Evolutionary conservation across 2,329 filamentous ascomycete genomes (phyloP), one percentile per base, ranked within the genome.

Genomic region (Penicillium sp.): DNA sequence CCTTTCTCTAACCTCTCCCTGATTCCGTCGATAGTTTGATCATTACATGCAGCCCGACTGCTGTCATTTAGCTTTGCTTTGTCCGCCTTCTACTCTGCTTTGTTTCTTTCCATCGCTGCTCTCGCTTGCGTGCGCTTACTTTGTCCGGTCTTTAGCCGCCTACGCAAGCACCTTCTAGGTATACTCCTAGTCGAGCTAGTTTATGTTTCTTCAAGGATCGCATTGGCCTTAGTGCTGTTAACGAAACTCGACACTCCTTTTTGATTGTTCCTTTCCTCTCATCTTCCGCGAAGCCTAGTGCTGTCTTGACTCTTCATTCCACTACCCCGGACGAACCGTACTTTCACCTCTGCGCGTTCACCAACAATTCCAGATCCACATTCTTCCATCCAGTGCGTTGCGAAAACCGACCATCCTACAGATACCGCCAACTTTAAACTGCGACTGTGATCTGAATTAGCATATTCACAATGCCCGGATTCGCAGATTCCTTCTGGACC

Each of bases 401-500:
- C 19, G 19, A 30, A n/a, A 26, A 47, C 29, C 11, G 46, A 47
- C 45, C 57, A 41, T 38, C 41, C 15, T 23, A 29, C 38, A 11
- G 19, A 30, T 51, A 38, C 44, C 9, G 21, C 30, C 23, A 13
- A 8, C 21, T 23, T 15, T 8, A 31, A 26, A 5, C 19, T 19
- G 49, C 11, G n/a, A 21, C 30, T 53, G 11, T 26, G 44, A 51
- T 15, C 7, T 30, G 5, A 47, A 35, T n/a, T n/a, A 7, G 11
- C n/a, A 23, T 23, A 23, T 23, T 69, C 73, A 88, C 79, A 76
- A 94, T 94, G 91, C 90, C 91, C 70, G 88, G 91, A 72, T 98
- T 99, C 81, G 89, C 93, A 70, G 92, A 94, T 81, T 97, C 93
- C 55, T 98, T 99, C 82, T 99, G 95, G 95, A 97, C 95, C 65